phyloP scores from a whole-genome alignment of 768 basidiomycete species.

The Naganishia vaughanmartiniae region DNA sequence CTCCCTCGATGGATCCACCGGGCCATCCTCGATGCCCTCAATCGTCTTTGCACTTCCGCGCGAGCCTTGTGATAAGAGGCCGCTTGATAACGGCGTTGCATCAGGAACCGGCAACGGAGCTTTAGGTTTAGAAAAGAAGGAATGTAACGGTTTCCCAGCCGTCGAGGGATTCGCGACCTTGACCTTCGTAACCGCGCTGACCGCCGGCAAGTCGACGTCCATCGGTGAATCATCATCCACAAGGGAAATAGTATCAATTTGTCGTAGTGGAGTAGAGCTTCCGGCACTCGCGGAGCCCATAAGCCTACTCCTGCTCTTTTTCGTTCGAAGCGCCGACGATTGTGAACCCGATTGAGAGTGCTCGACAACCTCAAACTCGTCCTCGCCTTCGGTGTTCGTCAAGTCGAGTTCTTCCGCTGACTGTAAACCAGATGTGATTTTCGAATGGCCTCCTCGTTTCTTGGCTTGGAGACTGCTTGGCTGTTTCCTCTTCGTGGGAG shows the following conservation, averaged over 20 bases:
- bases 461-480: neutral
- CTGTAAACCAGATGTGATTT: neutral
- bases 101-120: neutral
- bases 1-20: neutral
- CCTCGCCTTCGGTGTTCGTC: constrained; percentile 8
- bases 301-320: neutral
- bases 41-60: neutral
- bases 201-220: neutral
- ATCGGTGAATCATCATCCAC: neutral
- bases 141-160: constrained; percentile 17
- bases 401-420: constrained; percentile 2
- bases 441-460: neutral
- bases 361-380: constrained; percentile 9
- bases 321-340: neutral
- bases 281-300: neutral
- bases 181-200: neutral
- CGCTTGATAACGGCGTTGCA: neutral
- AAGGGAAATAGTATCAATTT: neutral
- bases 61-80: neutral
- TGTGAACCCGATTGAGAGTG: constrained; percentile 12
- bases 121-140: constrained; percentile 8
- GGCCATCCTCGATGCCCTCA: neutral
- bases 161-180: neutral
- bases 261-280: neutral
- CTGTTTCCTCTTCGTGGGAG: constrained; percentile 7